These are phyloP conservation scores for Albatrellus sp. DNA, from an alignment of 1,284 basidiomycete species.

Conservation along the genomic window DNA sequence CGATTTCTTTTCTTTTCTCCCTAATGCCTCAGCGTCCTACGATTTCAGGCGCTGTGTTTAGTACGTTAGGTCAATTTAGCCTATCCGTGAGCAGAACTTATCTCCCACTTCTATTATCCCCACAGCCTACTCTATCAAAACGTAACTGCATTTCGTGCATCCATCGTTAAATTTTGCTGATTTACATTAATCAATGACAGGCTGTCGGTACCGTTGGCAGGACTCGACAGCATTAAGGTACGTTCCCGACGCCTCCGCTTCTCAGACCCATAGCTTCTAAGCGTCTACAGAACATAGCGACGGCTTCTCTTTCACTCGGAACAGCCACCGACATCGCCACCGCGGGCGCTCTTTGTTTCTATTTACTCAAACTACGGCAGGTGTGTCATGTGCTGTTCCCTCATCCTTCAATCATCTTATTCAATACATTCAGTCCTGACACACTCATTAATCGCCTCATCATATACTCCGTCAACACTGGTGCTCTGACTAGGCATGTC, in stretches of 20 bases:
- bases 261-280: constrained; percentile 9
- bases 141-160: constrained; percentile 20
- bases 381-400: no score
- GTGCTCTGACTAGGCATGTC: no score
- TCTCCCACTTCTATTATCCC: no score
- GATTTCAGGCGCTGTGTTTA: constrained; percentile 6
- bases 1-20: neutral
- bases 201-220: no score
- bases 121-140: constrained; percentile 30
- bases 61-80: constrained; percentile 6
- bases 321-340: constrained; percentile 35
- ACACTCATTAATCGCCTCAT: no score
- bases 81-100: constrained; percentile 6
- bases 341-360: constrained; percentile 34
- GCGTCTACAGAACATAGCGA: constrained; percentile 26
- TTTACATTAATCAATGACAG: no score
- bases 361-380: constrained; percentile 33
- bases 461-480: no score
- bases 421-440: no score
- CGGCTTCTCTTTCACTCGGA: constrained; percentile 28
- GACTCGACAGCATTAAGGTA: neutral
- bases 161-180: no score
- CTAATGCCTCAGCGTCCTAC: neutral
- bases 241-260: neutral
- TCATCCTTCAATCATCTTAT: no score